These are phyloP conservation scores for Coemansia sp. DNA, from an alignment of 192 early-diverging fungal genomes.

Conservation along the genomic window DNA sequence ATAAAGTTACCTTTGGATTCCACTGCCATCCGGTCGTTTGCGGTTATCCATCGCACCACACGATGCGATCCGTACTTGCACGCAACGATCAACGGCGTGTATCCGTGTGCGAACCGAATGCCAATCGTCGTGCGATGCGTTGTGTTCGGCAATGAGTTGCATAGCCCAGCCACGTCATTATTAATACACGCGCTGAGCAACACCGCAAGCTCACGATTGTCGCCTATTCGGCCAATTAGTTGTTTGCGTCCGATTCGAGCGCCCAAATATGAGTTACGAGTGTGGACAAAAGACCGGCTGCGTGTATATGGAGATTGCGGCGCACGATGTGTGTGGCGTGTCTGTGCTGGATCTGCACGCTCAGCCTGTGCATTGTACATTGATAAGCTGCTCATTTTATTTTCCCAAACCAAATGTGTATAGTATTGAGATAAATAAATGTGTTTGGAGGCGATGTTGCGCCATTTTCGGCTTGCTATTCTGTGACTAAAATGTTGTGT, in stretches of 20 bases:
- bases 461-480: too few species aligned
- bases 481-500: neutral
- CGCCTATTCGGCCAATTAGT: neutral
- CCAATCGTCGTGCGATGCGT: neutral
- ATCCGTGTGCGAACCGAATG: slow-evolving; percentile 14
- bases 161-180: slow-evolving; percentile 18
- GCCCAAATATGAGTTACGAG: neutral
- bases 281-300: neutral
- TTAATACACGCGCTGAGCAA: slow-evolving; percentile 15
- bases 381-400: neutral
- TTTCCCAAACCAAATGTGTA: too few species aligned
- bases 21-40: slow-evolving; percentile 15
- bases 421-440: too few species aligned
- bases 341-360: slow-evolving; percentile 5
- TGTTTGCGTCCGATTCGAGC: neutral
- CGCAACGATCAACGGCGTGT: slow-evolving; percentile 36
- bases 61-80: slow-evolving; percentile 28
- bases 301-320: neutral
- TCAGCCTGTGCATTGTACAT: slow-evolving; percentile 16
- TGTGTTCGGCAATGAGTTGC: slow-evolving; percentile 7
- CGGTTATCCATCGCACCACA: slow-evolving; percentile 30
- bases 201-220: neutral
- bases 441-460: neutral
- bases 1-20: slow-evolving; percentile 30
- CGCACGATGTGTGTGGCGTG: neutral